Evolutionary conservation across 2,329 filamentous ascomycete genomes (phyloP).

Genomic region (Talaromyces atroroseus): DNA sequence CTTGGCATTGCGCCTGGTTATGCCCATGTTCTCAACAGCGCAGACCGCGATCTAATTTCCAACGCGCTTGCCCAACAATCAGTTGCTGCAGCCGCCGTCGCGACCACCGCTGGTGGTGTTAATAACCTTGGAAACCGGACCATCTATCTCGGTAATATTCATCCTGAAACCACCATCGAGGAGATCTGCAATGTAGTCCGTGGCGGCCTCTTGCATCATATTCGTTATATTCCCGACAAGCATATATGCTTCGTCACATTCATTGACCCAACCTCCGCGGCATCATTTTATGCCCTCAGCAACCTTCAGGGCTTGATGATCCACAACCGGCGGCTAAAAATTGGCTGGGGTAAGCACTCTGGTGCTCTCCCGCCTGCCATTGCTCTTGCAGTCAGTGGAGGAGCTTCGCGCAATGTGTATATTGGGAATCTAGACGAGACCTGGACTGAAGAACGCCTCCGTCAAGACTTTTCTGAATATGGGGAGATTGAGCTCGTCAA

Average conservation of each 20-base stretch:
- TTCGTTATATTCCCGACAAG: conserved; percentile 98
- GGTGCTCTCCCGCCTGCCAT: conserved; percentile 93
- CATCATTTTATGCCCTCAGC: conserved; percentile 95
- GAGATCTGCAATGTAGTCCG: conserved; percentile 99
- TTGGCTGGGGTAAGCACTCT: conserved; percentile 99
- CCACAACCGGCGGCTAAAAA: conserved; percentile 94
- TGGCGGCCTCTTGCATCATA: conserved; percentile 91
- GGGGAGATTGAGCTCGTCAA: conserved; percentile 98
- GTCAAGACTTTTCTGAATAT: conserved; percentile 95
- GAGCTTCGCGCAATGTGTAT: conserved; percentile 97
- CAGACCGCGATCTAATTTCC: conserved; percentile 93
- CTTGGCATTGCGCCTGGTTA: conserved; percentile 95
- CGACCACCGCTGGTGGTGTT: conserved; percentile 91
- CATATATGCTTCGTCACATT: conserved; percentile 99
- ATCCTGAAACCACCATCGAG: conserved; percentile 97
- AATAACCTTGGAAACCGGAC: conserved; percentile 97
- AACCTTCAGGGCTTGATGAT: conserved; percentile 99
- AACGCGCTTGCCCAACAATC: conserved; percentile 96
- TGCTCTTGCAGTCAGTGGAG: conserved; percentile 89
- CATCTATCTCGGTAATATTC: conserved; percentile 97
- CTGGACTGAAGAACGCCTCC: conserved; percentile 91
- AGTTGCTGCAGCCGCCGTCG: conserved; percentile 91
- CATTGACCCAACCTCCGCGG: conserved; percentile 95
- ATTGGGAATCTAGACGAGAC: conserved; percentile 95
- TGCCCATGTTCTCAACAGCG: conserved; percentile 90